Evolutionary conservation across 768 basidiomycete genomes (phyloP).

Genomic region (Imleria badia): DNA sequence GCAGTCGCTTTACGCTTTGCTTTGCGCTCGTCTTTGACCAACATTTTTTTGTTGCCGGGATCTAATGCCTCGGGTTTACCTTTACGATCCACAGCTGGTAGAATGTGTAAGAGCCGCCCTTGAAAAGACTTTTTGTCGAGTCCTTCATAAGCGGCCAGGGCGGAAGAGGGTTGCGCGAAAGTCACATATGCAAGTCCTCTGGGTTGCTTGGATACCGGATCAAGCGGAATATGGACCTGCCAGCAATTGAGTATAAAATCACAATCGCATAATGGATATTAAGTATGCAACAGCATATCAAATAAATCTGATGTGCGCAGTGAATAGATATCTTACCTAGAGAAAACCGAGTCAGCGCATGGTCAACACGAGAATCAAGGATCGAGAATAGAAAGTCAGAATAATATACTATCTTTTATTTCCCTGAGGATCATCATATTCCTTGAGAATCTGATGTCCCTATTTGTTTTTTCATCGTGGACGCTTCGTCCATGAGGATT

Average conservation of each 20-base stretch:
- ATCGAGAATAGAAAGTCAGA: constrained; percentile 16
- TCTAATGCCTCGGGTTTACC: constrained; percentile 44
- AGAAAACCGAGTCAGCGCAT: constrained; percentile 1
- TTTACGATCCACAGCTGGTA: constrained; percentile 76
- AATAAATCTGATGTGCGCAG: constrained; percentile 48
- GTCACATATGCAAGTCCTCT: constrained; percentile 67
- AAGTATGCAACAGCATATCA: constrained; percentile 33
- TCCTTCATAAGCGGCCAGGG: constrained; percentile 68
- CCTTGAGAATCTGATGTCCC: constrained; percentile 49
- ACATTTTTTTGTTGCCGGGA: constrained; percentile 41
- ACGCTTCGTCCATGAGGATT: constrained; percentile 4
- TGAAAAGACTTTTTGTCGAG: constrained; percentile 88
- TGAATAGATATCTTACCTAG: constrained; percentile 13
- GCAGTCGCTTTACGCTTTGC: constrained; percentile 65
- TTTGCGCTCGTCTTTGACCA: constrained; percentile 58
- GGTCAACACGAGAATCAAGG: not conserved
- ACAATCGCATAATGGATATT: not conserved
- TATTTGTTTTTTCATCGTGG: constrained; percentile 43
- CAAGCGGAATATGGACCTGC: constrained; percentile 59
- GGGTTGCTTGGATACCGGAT: constrained; percentile 42
- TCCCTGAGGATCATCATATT: constrained; percentile 38
- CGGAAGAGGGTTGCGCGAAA: constrained; percentile 45
- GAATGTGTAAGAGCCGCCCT: constrained; percentile 86
- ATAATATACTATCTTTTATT: constrained; percentile 59
- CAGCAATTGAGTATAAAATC: constrained; percentile 1